Base-by-base conservation (phyloP, 1,139 yeast species). In the Geotrichum australiense region DNA sequence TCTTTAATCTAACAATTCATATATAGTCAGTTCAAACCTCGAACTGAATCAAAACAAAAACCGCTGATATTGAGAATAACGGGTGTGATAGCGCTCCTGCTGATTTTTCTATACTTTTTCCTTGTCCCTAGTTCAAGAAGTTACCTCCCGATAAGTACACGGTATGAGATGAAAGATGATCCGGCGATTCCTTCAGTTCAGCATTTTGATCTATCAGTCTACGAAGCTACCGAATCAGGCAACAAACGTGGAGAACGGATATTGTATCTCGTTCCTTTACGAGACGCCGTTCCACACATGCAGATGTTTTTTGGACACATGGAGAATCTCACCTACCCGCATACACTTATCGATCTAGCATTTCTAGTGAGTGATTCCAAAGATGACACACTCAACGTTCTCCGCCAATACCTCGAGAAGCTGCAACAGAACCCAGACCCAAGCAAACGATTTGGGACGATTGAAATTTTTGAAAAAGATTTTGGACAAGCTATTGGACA, bases 401-500 rank as follows among this genome's bases (percentile, higher is more conserved):
- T 79, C 40, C 62, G 68, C 49, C 55, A 61, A 36, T 63, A 67
- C 40, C 59, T 78, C 42, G 64, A 66, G 40, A 68, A 63, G 25
- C 62, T 75, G 23, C 84, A 79, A 55, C 64, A 64, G 15, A 70
- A 71, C 49, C 66, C 68, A 0, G 78, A 78, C 47, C 80, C 78
- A 52, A 66, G 71, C 44, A 75, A 74, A 53, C 94, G 73, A 49
- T 71, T 68, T 53, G 76, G 77, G 27, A 56, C 66, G 40, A 76
- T 78, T 43, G 80, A 77, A 53, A 78, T 79, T 39, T 76, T 63
- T 53, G 62, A 57, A 42, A 79, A 79, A 56, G 83, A 79, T 58
- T 79, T 79, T 53, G 85, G 85, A 37, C 84, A 78, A 54, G 71
- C 71, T 20, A 73, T 79, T 48, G 85, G 86, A 31, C 86, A 79